A percentile compares a stretch with the other conserved stretches of the same genome.
Evolutionary conservation across 805 yeast species (phyloP).

Genomic region (Teunomyces tritomae): DNA sequence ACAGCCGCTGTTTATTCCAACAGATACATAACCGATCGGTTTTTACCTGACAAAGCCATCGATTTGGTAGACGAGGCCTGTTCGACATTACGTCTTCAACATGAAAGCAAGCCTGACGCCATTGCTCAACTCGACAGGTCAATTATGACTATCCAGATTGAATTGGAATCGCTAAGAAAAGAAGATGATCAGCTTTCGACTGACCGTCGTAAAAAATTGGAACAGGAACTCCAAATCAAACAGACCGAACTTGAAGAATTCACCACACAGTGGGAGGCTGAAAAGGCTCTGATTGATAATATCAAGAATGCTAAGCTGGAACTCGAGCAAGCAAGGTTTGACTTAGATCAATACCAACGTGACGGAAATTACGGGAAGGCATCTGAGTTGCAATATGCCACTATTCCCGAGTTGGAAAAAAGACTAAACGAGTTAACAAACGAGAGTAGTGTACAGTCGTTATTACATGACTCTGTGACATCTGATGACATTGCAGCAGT

Average conservation of each 20-base stretch:
- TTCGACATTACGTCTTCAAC: constrained; percentile 89
- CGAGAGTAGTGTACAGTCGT: constrained; percentile 26
- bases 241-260: constrained; percentile 65
- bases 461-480: constrained; percentile 89
- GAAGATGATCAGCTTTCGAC: constrained; percentile 83
- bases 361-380: constrained; percentile 85
- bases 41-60: constrained; percentile 93
- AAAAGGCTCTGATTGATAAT: constrained; percentile 69
- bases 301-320: constrained; percentile 79
- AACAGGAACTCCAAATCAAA: constrained; percentile 62
- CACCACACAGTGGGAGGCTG: constrained; percentile 84
- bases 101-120: constrained; percentile 95
- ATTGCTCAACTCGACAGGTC: constrained; percentile 84
- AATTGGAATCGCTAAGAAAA: constrained; percentile 87
- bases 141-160: constrained; percentile 92
- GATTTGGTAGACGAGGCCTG: constrained; percentile 97
- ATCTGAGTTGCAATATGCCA: constrained; percentile 83
- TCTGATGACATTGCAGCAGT: constrained; percentile 93
- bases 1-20: constrained; percentile 90
- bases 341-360: constrained; percentile 78
- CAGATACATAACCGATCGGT: constrained; percentile 87
- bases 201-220: constrained; percentile 74
- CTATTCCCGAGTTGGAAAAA: constrained; percentile 75
- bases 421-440: constrained; percentile 49
- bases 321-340: constrained; percentile 79